Percentiles rank a stretch among this genome's conserved stretches.
These are phyloP conservation scores for Cystobasidium onofrii DNA, from an alignment of 768 basidiomycete genomes.

Conservation along the genomic window DNA sequence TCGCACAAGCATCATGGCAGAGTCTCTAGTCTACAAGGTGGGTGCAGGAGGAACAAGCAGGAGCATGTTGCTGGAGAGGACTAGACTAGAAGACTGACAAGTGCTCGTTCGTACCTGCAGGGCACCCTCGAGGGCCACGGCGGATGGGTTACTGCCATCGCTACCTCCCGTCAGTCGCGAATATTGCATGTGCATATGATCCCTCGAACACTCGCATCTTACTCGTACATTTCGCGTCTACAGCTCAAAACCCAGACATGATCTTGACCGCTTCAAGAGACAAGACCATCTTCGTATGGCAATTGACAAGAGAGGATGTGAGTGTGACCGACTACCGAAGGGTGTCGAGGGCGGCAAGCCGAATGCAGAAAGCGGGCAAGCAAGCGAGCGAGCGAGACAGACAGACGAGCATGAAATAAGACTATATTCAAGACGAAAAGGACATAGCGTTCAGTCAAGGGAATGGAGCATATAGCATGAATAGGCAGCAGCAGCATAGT, in stretches of 20 bases:
- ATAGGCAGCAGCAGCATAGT: no score
- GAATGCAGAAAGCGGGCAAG: not conserved
- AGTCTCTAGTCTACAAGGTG: slow-evolving; percentile 11
- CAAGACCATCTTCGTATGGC: slow-evolving; percentile 99
- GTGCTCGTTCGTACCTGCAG: no score
- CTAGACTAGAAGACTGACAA: no score
- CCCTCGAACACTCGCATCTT: not conserved
- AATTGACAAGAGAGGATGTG: slow-evolving; percentile 67
- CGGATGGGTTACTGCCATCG: slow-evolving; percentile 79
- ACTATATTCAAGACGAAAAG: not conserved
- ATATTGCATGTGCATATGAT: not conserved
- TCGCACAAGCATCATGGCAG: slow-evolving; percentile 17
- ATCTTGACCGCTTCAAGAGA: slow-evolving; percentile 96
- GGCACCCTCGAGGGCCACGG: slow-evolving; percentile 42
- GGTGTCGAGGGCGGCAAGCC: not conserved
- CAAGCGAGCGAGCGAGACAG: not conserved
- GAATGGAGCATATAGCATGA: no score
- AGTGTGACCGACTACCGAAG: no score
- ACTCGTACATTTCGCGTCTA: not conserved
- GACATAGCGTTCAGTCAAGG: not conserved
- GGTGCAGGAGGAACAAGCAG: not conserved
- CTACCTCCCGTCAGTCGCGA: slow-evolving; percentile 61
- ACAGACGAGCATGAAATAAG: not conserved
- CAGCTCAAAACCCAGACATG: slow-evolving; percentile 88
- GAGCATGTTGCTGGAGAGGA: no score